phyloP scores from a whole-genome alignment of 1,284 basidiomycete genomes.

The Caloboletus inedulis region DNA sequence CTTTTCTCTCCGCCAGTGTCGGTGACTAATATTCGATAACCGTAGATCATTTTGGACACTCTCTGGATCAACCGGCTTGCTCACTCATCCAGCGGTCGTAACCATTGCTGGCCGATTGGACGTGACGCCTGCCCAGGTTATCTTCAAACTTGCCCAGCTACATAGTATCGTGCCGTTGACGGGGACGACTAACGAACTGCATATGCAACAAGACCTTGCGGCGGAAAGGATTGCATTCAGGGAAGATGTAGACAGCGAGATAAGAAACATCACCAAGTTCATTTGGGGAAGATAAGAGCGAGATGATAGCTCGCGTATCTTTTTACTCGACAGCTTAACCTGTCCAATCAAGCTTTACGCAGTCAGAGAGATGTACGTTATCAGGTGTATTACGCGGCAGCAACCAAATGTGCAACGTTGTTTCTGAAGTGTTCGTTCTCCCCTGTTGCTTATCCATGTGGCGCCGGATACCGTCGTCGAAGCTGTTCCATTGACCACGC shows the following conservation, averaged over 20 bases:
- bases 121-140: conserved; percentile 60
- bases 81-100: conserved; percentile 47
- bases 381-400: conserved; percentile 1
- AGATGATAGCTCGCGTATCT: neutral
- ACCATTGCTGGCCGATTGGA: conserved; percentile 45
- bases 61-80: conserved; percentile 66
- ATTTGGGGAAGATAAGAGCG: conserved; percentile 27
- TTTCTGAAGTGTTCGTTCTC: neutral
- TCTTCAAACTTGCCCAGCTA: conserved; percentile 65
- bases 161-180: conserved; percentile 60
- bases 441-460: neutral
- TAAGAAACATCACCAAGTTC: conserved; percentile 37
- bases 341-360: neutral
- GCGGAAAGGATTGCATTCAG: conserved; percentile 42
- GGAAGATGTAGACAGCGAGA: conserved; percentile 41
- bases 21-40: conserved; percentile 2
- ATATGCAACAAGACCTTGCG: conserved; percentile 63
- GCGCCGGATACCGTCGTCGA: conserved; percentile 21
- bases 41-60: conserved; percentile 83
- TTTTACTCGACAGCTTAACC: neutral
- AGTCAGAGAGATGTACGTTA: conserved; percentile 4
- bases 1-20: neutral
- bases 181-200: conserved; percentile 57
- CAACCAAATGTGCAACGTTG: neutral
- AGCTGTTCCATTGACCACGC: conserved; percentile 29